phyloP scores from a whole-genome alignment of 2,329 filamentous ascomycete species.

The Onygenales sp. region DNA sequence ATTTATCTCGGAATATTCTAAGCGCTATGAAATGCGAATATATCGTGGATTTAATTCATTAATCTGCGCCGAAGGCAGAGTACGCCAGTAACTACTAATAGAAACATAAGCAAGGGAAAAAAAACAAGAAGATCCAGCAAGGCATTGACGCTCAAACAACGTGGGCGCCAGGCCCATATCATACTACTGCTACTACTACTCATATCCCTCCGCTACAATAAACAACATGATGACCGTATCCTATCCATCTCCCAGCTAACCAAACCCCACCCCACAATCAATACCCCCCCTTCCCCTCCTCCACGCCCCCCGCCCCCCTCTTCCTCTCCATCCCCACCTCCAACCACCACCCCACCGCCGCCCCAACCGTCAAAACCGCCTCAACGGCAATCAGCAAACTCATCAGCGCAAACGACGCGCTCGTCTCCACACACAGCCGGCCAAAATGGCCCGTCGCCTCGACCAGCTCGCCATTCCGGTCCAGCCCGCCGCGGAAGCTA shows the following conservation, averaged over 20 bases:
- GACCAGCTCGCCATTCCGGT: slow-evolving; percentile 9
- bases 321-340: slow-evolving; percentile 20
- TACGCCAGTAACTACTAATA: no score
- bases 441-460: slow-evolving; percentile 26
- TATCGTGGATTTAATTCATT: no score
- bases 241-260: neutral
- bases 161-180: no score
- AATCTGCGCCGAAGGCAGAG: no score
- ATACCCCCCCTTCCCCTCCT: neutral
- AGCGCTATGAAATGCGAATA: no score
- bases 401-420: slow-evolving; percentile 27
- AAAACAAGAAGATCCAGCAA: no score
- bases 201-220: no score
- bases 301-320: slow-evolving; percentile 12
- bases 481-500: slow-evolving; percentile 15
- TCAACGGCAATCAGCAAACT: slow-evolving; percentile 26
- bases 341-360: slow-evolving; percentile 22
- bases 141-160: no score
- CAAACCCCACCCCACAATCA: neutral
- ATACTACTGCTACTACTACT: no score
- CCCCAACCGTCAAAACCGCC: slow-evolving; percentile 23
- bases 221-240: no score
- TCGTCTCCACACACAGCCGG: slow-evolving; percentile 28
- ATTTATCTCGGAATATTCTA: no score
- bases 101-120: no score